Conservation (phyloP, 2,329 filamentous ascomycete species). For the Aspergillus sp. region DNA sequence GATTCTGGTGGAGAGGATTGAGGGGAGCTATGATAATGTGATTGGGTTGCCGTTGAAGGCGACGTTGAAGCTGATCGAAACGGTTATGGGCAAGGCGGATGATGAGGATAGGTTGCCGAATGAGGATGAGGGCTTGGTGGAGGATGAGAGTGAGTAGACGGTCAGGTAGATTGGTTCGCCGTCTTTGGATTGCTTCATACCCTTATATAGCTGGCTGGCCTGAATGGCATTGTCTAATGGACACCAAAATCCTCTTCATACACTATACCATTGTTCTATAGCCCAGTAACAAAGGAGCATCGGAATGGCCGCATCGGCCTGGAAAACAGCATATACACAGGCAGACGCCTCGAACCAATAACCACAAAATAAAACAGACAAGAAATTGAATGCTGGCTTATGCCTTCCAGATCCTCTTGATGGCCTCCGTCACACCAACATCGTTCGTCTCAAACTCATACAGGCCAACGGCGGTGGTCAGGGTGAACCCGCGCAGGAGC, state of each 20-base stretch:
- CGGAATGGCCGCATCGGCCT: constrained; percentile 7
- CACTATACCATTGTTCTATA: constrained; percentile 14
- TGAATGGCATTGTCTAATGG: too few species aligned
- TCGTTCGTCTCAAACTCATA: constrained; percentile 99
- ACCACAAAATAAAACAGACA: constrained; percentile 13
- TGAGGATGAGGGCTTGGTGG: constrained; percentile 30
- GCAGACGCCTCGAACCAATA: constrained; percentile 21
- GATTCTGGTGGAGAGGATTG: constrained; percentile 78
- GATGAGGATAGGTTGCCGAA: constrained; percentile 45
- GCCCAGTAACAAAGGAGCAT: constrained; percentile 9
- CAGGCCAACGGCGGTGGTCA: constrained; percentile 73
- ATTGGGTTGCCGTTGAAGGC: constrained; percentile 76
- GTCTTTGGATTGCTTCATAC: too few species aligned
- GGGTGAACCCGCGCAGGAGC: constrained; percentile 67
- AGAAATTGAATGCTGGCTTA: constrained; percentile 21
- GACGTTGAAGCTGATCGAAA: constrained; percentile 74
- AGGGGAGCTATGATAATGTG: constrained; percentile 88
- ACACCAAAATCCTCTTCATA: too few species aligned
- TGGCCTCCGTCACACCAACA: constrained; percentile 80
- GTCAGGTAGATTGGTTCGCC: too few species aligned
- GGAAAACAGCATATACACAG: constrained; percentile 26
- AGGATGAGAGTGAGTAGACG: constrained; percentile 28
- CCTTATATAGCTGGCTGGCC: too few species aligned
- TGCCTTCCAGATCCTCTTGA: constrained; percentile 85
- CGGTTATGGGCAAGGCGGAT: constrained; percentile 67